Percentiles rank a stretch among this genome's conserved stretches.
Conservation (phyloP, 2,329 filamentous ascomycete genomes). For the Clarireedia paspali region DNA sequence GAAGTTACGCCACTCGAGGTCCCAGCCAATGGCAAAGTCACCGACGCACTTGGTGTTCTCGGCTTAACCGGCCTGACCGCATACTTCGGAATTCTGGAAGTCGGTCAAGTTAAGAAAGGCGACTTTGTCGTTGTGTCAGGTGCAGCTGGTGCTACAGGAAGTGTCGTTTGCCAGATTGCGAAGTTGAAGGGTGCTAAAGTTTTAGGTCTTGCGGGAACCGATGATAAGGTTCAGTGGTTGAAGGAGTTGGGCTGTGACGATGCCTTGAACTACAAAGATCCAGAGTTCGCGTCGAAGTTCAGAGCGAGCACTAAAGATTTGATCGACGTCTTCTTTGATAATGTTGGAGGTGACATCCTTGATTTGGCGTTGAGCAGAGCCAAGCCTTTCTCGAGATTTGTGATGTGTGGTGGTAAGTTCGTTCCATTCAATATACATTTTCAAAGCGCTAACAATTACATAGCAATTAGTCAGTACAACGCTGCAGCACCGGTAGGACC, state of each 20-base stretch:
- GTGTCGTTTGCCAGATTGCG: constrained; percentile 69
- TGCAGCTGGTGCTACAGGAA: constrained; percentile 71
- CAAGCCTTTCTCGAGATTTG: constrained; percentile 54
- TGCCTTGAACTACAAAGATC: constrained; percentile 62
- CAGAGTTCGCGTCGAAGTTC: constrained; percentile 53
- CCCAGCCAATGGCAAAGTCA: constrained; percentile 37
- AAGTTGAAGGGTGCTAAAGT: constrained; percentile 58
- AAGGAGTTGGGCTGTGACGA: constrained; percentile 59
- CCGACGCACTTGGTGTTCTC: constrained; percentile 53
- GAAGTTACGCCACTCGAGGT: constrained; percentile 35
- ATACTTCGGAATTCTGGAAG: constrained; percentile 65
- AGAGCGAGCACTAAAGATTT: constrained; percentile 49
- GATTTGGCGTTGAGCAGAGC: constrained; percentile 59
- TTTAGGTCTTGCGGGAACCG: constrained; percentile 58
- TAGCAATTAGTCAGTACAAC: constrained; percentile 62
- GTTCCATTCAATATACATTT: neutral
- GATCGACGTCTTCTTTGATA: constrained; percentile 68
- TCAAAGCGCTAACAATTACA: neutral
- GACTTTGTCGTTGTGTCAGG: constrained; percentile 73
- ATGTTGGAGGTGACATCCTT: constrained; percentile 65
- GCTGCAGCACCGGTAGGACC: constrained; percentile 45
- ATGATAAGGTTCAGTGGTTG: constrained; percentile 62
- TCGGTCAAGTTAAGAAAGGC: constrained; percentile 59
- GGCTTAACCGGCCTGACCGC: constrained; percentile 68
- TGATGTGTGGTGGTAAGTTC: constrained; percentile 54